A percentile compares a stretch with the other conserved stretches of the same genome.
phyloP scores from a whole-genome alignment of 1,284 basidiomycete genomes.

The Laetiporus sulphureus region DNA sequence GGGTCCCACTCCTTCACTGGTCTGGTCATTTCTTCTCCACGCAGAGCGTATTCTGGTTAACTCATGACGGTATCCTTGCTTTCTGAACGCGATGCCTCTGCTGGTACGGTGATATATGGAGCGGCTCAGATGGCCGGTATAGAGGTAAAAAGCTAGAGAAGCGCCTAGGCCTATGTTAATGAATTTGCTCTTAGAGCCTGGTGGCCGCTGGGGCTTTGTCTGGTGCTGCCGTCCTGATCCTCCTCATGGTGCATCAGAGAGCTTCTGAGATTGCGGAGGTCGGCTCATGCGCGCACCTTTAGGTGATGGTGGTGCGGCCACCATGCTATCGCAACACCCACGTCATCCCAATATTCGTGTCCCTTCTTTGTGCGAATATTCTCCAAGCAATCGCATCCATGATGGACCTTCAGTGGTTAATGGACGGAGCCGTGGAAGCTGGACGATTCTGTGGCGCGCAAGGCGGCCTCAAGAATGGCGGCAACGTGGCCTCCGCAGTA shows the following conservation, averaged over 20 bases:
- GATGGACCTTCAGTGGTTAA: constrained; percentile 35
- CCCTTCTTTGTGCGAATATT: constrained; percentile 35
- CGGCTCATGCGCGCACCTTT: neutral
- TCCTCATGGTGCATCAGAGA: constrained; percentile 15
- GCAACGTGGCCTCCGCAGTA: constrained; percentile 36
- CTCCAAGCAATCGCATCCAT: constrained; percentile 35
- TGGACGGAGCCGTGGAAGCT: constrained; percentile 24
- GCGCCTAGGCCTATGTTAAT: neutral
- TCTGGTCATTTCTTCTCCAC: neutral
- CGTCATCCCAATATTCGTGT: constrained; percentile 29
- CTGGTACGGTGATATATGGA: constrained; percentile 9
- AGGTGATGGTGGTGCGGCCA: constrained; percentile 17
- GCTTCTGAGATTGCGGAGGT: neutral
- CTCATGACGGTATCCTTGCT: constrained; percentile 1
- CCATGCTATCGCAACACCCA: constrained; percentile 22
- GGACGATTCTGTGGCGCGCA: constrained; percentile 34
- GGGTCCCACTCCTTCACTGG: neutral
- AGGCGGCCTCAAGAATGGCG: constrained; percentile 37
- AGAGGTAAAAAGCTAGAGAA: constrained; percentile 11
- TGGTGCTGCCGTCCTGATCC: constrained; percentile 17
- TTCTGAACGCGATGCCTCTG: constrained; percentile 1
- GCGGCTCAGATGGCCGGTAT: constrained; percentile 14
- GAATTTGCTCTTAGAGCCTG: constrained; percentile 14
- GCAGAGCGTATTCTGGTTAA: constrained; percentile 9
- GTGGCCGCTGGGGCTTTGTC: constrained; percentile 23